phyloP scores from a whole-genome alignment of 257 asterid species.

The Salvia splendens region DNA sequence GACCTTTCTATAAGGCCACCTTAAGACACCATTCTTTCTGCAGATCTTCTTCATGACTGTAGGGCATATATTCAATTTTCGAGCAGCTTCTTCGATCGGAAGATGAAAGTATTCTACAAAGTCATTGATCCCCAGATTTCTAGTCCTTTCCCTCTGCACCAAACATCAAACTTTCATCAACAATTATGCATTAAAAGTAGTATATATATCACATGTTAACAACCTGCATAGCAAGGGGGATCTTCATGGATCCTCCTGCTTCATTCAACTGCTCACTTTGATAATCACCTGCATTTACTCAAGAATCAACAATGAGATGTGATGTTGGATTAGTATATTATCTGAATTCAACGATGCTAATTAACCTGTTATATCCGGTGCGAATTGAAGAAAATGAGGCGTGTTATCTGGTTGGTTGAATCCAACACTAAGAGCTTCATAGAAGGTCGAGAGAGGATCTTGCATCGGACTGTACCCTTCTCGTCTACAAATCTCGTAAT shows the following conservation, averaged over 20 bases:
- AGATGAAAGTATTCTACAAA: constrained; percentile 53
- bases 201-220: too few species aligned
- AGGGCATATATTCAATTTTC: constrained; percentile 64
- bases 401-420: constrained; percentile 28
- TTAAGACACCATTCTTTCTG: constrained; percentile 59
- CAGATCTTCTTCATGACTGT: constrained; percentile 85
- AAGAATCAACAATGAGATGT: too few species aligned
- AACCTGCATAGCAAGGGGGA: constrained; percentile 67
- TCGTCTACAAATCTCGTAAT: constrained; percentile 57
- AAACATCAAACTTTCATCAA: background rate
- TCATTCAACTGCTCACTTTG: constrained; percentile 17
- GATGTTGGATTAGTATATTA: background rate
- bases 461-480: constrained; percentile 57
- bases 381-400: constrained; percentile 34
- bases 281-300: constrained; percentile 30
- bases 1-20: constrained; percentile 93
- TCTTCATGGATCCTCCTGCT: constrained; percentile 35
- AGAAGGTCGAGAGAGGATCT: constrained; percentile 67
- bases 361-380: constrained; percentile 44
- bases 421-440: constrained; percentile 64
- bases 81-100: constrained; percentile 63
- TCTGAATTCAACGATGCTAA: background rate
- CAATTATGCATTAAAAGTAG: too few species aligned
- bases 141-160: constrained; percentile 80
- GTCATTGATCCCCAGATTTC: constrained; percentile 63